phyloP scores from a whole-genome alignment of 2,329 filamentous ascomycete genomes.

The Thyridium curvatum region DNA sequence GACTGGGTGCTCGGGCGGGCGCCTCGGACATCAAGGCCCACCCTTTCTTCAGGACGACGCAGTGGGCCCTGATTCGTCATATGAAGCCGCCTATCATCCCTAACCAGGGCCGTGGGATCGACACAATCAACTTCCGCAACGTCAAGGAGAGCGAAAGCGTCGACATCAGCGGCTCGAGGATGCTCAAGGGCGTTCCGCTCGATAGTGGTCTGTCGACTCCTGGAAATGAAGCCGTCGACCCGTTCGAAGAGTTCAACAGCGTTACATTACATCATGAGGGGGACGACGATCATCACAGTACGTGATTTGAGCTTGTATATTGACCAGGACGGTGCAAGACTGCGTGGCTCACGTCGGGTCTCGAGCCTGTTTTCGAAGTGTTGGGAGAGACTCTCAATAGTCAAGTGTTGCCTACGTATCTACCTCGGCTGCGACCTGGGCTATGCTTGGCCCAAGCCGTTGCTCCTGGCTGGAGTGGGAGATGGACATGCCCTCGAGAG shows the following conservation, averaged over 20 bases:
- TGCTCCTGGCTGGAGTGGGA: too few relatives aligned
- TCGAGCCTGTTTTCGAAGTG: too few relatives aligned
- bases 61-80: constrained; percentile 94
- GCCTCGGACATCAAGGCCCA: constrained; percentile 96
- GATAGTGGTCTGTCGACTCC: constrained; percentile 84
- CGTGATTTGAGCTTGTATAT: too few relatives aligned
- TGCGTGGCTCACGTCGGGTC: too few relatives aligned
- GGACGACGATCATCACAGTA: constrained; percentile 52
- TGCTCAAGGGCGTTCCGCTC: constrained; percentile 71
- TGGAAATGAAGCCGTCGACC: constrained; percentile 71
- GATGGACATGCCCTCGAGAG: too few relatives aligned
- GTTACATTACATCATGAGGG: constrained; percentile 96
- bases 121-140: constrained; percentile 95
- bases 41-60: constrained; percentile 91
- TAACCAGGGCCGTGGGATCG: constrained; percentile 80
- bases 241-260: constrained; percentile 98
- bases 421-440: too few relatives aligned
- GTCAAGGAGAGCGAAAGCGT: constrained; percentile 97
- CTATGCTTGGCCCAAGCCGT: too few relatives aligned
- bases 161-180: constrained; percentile 63
- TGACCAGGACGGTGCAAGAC: too few relatives aligned
- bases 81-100: constrained; percentile 98
- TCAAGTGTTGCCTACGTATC: too few relatives aligned
- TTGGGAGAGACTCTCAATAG: too few relatives aligned
- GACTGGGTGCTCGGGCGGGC: constrained; percentile 86